A percentile compares a stretch with the other conserved stretches of the same genome.
Conservation (phyloP, 1,139 yeast genomes). For the Blastobotrys malaysiensis region DNA sequence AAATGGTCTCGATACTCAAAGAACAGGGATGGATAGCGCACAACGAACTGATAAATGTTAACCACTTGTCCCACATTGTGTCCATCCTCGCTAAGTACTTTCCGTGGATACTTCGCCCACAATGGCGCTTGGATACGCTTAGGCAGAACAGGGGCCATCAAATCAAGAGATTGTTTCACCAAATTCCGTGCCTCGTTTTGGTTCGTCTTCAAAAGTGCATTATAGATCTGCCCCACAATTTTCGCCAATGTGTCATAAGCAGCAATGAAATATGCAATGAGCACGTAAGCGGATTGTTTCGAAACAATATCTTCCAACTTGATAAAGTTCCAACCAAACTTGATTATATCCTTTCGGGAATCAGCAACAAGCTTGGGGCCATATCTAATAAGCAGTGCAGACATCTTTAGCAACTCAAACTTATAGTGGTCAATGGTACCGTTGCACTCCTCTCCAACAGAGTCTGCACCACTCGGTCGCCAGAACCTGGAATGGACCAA, state of each 20-base stretch:
- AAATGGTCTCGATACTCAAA: slow-evolving; percentile 85
- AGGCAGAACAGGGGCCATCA: slow-evolving; percentile 84
- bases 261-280: slow-evolving; percentile 80
- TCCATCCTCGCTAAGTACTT: slow-evolving; percentile 88
- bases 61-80: slow-evolving; percentile 76
- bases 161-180: slow-evolving; percentile 82
- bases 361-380: slow-evolving; percentile 57
- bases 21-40: slow-evolving; percentile 78
- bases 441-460: slow-evolving; percentile 47
- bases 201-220: slow-evolving; percentile 78
- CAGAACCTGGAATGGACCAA: slow-evolving; percentile 62
- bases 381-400: slow-evolving; percentile 69
- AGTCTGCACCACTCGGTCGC: slow-evolving; percentile 52
- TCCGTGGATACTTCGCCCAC: slow-evolving; percentile 95
- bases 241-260: slow-evolving; percentile 87
- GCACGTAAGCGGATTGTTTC: slow-evolving; percentile 89
- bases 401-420: slow-evolving; percentile 72
- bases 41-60: slow-evolving; percentile 85
- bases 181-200: slow-evolving; percentile 79
- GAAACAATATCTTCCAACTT: slow-evolving; percentile 84
- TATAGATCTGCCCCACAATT: slow-evolving; percentile 87
- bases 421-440: slow-evolving; percentile 73
- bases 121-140: slow-evolving; percentile 60
- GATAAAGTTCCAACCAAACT: slow-evolving; percentile 91
- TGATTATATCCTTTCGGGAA: slow-evolving; percentile 80